Evolutionary conservation across 2,329 filamentous ascomycete species (phyloP), one percentile per base, ranked within the genome.

Genomic region (Xylaria sp.): DNA sequence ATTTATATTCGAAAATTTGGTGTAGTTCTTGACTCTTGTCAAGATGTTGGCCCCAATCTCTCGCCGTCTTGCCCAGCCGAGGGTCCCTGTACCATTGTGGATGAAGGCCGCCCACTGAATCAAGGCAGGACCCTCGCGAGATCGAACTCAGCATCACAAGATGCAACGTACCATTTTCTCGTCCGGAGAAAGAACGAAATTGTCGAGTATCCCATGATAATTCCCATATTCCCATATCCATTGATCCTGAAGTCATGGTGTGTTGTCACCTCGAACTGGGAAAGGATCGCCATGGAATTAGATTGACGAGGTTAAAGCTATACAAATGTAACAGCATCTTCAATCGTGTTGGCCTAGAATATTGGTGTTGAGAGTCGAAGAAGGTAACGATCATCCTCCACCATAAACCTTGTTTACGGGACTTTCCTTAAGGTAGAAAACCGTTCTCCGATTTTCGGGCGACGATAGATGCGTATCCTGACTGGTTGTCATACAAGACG

Each of bases 1-100:
- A 73, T 71, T 77, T 77, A 76, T 76, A 75, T 55, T 73, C 55
- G 59, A 73, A 12, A 53, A 37, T 23, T 27, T 35, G n/a, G 0
- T 5, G 1, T 32, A 16, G 1, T 48, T 23, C 40, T 60, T n/a
- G 18, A 58, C 55, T 60, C 37, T 37, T 37, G 18, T 13, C 37
- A 32, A 9, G 12, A 47, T 55, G 25, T 35, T n/a, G 59, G 59
- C 57, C 54, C 13, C 58, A 10, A 35, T 65, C 10, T 10, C n/a
- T 59, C 55, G 12, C 40, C 27, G 44, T 62, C 12, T 16, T 23
- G 9, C 44, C 29, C 10, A 5, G 18, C 27, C 16, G 10, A 42
- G 13, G 16, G 47, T 21, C 29, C 32, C 29, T n/a, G 23, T 21
- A 27, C 23, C 2, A 40, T 55, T 23, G 8, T 40, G 54, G 51